phyloP scores from a whole-genome alignment of 345 rosid genomes.

The Populus ilicifolia region DNA sequence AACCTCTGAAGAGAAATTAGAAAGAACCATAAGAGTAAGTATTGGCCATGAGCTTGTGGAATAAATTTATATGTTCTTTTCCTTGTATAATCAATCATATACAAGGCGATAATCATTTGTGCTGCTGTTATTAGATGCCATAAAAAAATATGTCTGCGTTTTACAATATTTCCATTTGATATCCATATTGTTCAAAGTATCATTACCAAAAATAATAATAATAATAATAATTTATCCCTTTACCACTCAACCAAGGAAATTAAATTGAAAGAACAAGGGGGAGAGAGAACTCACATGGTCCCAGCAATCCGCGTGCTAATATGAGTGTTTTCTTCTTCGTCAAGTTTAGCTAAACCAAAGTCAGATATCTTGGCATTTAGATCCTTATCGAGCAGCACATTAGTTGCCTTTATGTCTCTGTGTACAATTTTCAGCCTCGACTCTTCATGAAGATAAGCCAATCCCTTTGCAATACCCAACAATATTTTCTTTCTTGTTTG shows the following conservation, averaged over 20 bases:
- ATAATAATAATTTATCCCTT: background rate
- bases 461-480: constrained; percentile 53
- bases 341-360: constrained; percentile 69
- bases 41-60: background rate
- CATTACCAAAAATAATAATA: background rate
- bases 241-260: background rate
- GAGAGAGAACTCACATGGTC: constrained; percentile 43
- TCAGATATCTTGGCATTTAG: constrained; percentile 67
- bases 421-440: constrained; percentile 69
- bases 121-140: no score
- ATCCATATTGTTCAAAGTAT: no score
- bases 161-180: no score
- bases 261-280: background rate
- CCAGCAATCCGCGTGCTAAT: constrained; percentile 72
- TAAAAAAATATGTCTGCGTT: no score
- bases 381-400: constrained; percentile 60
- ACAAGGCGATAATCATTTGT: no score
- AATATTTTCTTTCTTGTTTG: constrained; percentile 48
- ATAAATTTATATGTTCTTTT: background rate
- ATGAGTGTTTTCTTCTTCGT: constrained; percentile 71
- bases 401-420: constrained; percentile 68
- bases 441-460: constrained; percentile 63
- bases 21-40: background rate
- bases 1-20: constrained; percentile 50
- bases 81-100: background rate